A percentile compares a stretch with the other conserved stretches of the same genome.
These are phyloP conservation scores for Coccomyxa sp. DNA, from an alignment of 139 green algal species.

Conservation along the genomic window DNA sequence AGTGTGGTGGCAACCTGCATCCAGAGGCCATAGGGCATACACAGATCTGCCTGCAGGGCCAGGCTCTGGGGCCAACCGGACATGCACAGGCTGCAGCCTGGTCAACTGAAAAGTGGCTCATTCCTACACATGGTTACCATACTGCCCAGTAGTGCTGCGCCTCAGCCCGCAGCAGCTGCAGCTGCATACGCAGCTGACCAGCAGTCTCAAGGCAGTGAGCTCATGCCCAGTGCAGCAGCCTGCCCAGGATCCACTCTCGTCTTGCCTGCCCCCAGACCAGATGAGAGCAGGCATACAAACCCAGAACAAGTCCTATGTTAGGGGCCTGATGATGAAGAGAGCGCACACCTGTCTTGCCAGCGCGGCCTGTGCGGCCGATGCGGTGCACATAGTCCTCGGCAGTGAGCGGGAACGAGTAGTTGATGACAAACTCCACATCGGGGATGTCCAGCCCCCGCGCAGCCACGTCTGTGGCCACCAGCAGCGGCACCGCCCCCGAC, in stretches of 20 bases:
- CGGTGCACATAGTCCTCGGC: constrained; percentile 98
- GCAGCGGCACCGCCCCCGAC: constrained; percentile 39
- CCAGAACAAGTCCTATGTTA: no score
- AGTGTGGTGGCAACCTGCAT: no score
- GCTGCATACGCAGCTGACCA: no score
- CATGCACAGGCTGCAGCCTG: no score
- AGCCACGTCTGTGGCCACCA: constrained; percentile 74
- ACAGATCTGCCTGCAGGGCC: no score
- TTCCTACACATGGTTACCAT: no score
- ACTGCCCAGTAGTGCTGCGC: no score
- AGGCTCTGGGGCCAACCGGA: no score
- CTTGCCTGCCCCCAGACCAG: not conserved
- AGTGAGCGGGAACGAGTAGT: constrained; percentile 96
- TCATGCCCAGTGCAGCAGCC: not conserved
- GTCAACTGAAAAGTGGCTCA: no score
- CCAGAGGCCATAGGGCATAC: no score
- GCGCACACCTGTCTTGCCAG: constrained; percentile 76
- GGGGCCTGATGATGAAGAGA: not conserved
- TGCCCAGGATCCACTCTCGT: not conserved
- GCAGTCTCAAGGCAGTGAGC: not conserved
- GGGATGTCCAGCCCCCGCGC: constrained; percentile 67
- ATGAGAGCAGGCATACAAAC: no score
- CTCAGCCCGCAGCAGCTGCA: no score
- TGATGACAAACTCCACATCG: constrained; percentile 84
- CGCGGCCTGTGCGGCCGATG: constrained; percentile 91